Evolutionary conservation across 257 asterid genomes (phyloP).

Genomic region (Petunia axillaris): DNA sequence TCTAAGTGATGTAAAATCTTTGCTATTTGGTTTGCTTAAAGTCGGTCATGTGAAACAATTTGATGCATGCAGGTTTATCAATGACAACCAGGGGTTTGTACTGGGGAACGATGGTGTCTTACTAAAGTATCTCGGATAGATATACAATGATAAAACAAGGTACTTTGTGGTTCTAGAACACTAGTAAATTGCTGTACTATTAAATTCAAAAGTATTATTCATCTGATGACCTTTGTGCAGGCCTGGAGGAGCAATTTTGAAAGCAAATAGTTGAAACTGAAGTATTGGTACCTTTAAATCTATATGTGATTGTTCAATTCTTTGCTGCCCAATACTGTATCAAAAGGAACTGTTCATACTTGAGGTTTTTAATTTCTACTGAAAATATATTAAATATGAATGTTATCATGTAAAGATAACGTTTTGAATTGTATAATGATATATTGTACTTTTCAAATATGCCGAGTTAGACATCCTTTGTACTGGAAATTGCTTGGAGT

Average conservation of each 20-base stretch:
- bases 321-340: background rate
- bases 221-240: constrained; percentile 18
- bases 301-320: constrained; percentile 5
- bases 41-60: background rate
- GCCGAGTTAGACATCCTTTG: background rate
- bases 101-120: constrained; percentile 93
- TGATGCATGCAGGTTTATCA: constrained; percentile 79
- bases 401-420: background rate
- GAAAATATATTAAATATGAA: background rate
- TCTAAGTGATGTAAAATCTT: background rate
- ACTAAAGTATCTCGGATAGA: constrained; percentile 89
- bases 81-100: constrained; percentile 86
- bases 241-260: constrained; percentile 4
- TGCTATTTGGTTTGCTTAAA: background rate
- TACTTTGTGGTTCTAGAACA: background rate
- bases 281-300: background rate
- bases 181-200: background rate
- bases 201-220: background rate
- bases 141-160: constrained; percentile 17
- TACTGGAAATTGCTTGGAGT: too few relatives aligned
- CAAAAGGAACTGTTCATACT: constrained; percentile 19
- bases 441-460: background rate
- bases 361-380: constrained; percentile 9
- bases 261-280: constrained; percentile 22
- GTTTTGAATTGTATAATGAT: constrained; percentile 8